A percentile compares a stretch with the other conserved stretches of the same genome.
phyloP scores from a whole-genome alignment of 768 basidiomycete species.

The Boletus fagicola region DNA sequence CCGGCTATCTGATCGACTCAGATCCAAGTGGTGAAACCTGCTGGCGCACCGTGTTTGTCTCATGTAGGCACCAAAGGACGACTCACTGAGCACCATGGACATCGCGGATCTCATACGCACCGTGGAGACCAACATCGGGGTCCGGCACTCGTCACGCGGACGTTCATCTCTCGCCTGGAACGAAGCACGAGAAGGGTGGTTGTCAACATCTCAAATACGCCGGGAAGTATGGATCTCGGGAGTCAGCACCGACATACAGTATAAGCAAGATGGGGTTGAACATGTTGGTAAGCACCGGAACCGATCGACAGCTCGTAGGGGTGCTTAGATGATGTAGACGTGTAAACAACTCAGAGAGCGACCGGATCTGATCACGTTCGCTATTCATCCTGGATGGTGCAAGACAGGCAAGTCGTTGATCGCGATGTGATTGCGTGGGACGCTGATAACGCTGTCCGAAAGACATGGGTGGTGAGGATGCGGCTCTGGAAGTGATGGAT shows the following conservation, averaged over 20 bases:
- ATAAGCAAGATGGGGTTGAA: slow-evolving; percentile 27
- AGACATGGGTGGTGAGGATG: slow-evolving; percentile 34
- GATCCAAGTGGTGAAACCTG: not conserved
- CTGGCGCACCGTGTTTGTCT: not conserved
- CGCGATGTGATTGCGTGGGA: not conserved
- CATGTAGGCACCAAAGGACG: slow-evolving; percentile 20
- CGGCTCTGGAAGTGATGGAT: slow-evolving; percentile 26
- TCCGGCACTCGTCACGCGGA: slow-evolving; percentile 33
- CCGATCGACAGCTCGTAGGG: slow-evolving; percentile 21
- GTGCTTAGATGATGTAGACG: slow-evolving; percentile 21
- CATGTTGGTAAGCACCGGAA: slow-evolving; percentile 31
- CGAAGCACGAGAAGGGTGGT: slow-evolving; percentile 30
- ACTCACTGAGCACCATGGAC: slow-evolving; percentile 27
- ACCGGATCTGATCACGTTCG: slow-evolving; percentile 30
- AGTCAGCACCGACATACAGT: slow-evolving; percentile 31
- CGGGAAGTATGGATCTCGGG: slow-evolving; percentile 34
- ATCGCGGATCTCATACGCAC: slow-evolving; percentile 18
- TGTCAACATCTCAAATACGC: slow-evolving; percentile 33
- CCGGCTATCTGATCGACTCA: slow-evolving; percentile 35
- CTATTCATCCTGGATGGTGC: slow-evolving; percentile 37
- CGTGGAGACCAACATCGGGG: slow-evolving; percentile 33
- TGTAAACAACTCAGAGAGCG: slow-evolving; percentile 36
- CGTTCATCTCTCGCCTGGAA: slow-evolving; percentile 35
- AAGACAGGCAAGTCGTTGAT: slow-evolving; percentile 29
- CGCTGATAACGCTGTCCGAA: not conserved